Evolutionary conservation across 345 rosid species (phyloP), one percentile per base, ranked within the genome.

Genomic region (Cardamine resedifolia): DNA sequence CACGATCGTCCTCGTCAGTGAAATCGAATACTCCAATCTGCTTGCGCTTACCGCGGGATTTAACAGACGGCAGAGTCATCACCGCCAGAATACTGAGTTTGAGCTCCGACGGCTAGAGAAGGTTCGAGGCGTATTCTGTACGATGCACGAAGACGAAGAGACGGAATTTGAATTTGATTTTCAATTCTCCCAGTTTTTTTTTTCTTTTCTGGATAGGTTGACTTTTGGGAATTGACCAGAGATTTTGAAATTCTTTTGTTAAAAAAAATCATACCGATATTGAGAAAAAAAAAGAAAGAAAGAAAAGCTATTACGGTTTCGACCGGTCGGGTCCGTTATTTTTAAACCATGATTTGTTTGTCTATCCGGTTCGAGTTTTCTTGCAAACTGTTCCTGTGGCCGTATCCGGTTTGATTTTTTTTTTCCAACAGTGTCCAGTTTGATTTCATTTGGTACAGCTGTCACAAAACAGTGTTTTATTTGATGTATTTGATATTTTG

Each of bases 1-100:
- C 65, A 12, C 55, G 75, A 31, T 80, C 79, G 19, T 85, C 89
- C 18, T 80, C 87, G 23, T 78, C 84, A 64, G 64, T 31, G 72
- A 47, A 85, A 49, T 81, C 89, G 70, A 78, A 85, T 3, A 80
- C 82, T 16, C 48, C 49, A 21, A 63, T 75, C 48, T 74, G 48
- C 50, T 73, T 66, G 19, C 55, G 47, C 53, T 60, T 63, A 15
- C 45, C 39, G 30, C 60, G 45, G 19, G 78, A 68, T 4, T 31
- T 66, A 73, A 45, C 36, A 9, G 70, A 62, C 36, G 38, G 66
- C 34, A 75, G 78, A 78, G 57, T 77, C 88, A 85, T 82, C 53
- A 64, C 28, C 62, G 58, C 33, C 27, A 30, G 19, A 31, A 41
- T 36, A 58, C 19, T 41, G 58, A 24, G 68, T 58, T 27, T 36